phyloP scores from a whole-genome alignment of 2,329 filamentous ascomycete species.

The Capronia epimyces region DNA sequence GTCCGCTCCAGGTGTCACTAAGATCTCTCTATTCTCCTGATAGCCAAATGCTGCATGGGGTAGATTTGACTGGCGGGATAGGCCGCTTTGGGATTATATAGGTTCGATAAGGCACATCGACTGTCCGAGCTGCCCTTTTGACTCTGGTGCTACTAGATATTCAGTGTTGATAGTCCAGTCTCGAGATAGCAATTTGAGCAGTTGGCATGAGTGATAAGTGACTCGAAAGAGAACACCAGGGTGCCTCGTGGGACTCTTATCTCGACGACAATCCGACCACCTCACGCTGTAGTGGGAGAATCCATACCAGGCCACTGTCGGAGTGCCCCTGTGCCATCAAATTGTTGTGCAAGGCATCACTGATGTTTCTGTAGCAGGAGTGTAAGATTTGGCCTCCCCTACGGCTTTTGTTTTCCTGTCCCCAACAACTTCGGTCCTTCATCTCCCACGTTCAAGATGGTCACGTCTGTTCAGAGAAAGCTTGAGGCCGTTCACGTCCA shows the following conservation, averaged over 20 bases:
- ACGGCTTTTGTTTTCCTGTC: too few relatives aligned
- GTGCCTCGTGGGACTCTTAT: too few relatives aligned
- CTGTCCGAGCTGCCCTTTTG: not conserved
- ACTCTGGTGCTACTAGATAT: not conserved
- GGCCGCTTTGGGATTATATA: not conserved
- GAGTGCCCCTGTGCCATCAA: too few relatives aligned
- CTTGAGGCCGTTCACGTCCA: constrained; percentile 4
- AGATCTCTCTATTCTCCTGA: too few relatives aligned
- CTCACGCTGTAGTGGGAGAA: too few relatives aligned
- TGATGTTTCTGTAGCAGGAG: not conserved
- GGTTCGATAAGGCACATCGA: not conserved
- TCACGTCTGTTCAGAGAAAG: not conserved
- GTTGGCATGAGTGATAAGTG: not conserved
- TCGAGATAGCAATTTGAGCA: not conserved
- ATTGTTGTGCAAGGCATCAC: not conserved
- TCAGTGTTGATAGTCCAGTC: not conserved
- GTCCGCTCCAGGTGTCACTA: too few relatives aligned
- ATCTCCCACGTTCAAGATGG: not conserved
- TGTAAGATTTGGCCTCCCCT: too few relatives aligned
- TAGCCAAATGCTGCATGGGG: too few relatives aligned
- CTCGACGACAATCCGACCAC: too few relatives aligned
- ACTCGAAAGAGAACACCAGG: not conserved
- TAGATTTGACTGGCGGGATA: not conserved
- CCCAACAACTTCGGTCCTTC: not conserved
- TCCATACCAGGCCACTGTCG: too few relatives aligned